Percentiles rank a stretch among this genome's conserved stretches.
Evolutionary conservation across 352 stramenopile genomes (phyloP).

Genomic region (Phytopythium montanum): DNA sequence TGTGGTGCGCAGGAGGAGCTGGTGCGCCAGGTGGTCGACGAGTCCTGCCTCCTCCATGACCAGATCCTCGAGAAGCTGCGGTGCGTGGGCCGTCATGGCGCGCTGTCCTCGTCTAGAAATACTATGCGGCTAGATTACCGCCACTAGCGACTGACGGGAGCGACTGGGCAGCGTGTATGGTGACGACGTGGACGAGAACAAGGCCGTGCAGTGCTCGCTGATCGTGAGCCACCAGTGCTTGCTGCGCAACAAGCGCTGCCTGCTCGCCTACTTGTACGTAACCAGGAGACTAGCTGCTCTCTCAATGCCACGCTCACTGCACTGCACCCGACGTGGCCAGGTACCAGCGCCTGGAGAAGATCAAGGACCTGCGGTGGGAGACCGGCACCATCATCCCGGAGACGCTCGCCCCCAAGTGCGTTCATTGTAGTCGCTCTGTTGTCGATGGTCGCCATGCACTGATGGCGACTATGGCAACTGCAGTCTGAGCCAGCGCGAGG

Average conservation of each 20-base stretch:
- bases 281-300: too few relatives aligned
- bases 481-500: constrained; percentile 78
- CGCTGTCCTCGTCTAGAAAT: not conserved
- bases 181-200: constrained; percentile 57
- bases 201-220: constrained; percentile 67
- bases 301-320: not conserved
- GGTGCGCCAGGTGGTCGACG: constrained; percentile 77
- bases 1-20: constrained; percentile 56
- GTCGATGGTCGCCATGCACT: not conserved
- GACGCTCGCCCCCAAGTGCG: constrained; percentile 66
- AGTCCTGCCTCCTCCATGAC: constrained; percentile 58
- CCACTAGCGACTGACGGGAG: not conserved
- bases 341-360: constrained; percentile 79
- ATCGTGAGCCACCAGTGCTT: constrained; percentile 89
- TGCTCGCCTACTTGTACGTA: constrained; percentile 80
- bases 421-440: not conserved
- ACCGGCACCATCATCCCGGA: constrained; percentile 85
- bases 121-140: not conserved
- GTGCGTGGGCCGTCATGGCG: constrained; percentile 19
- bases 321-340: constrained; percentile 10
- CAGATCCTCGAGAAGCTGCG: constrained; percentile 74
- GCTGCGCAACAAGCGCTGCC: constrained; percentile 88
- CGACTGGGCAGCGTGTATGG: constrained; percentile 43
- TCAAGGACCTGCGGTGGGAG: constrained; percentile 90
- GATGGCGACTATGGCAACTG: not conserved